Conservation (phyloP, 208 protist genomes). For the Trypanosoma mega region DNA sequence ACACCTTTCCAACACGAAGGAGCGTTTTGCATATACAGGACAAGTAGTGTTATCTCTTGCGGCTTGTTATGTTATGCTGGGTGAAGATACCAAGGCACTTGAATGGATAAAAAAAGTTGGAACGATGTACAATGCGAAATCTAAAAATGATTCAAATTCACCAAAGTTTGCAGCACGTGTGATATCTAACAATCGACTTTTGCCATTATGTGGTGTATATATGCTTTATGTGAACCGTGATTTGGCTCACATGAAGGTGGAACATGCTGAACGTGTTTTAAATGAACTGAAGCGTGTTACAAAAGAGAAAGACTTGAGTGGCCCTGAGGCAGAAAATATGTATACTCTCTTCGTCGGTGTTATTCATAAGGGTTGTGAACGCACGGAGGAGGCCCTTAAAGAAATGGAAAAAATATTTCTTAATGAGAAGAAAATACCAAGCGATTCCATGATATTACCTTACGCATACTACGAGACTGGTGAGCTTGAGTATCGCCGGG, state of each 20-base stretch:
- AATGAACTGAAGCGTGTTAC: conserved; percentile 63
- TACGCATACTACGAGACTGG: conserved; percentile 87
- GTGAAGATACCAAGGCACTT: conserved; percentile 60
- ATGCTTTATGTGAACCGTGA: conserved; percentile 93
- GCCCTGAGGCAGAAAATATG: conserved; percentile 80
- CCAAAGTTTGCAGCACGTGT: conserved; percentile 82
- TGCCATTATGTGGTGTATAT: conserved; percentile 81
- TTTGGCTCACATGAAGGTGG: conserved; percentile 86
- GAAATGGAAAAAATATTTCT: conserved; percentile 77
- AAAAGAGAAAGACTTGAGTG: conserved; percentile 57
- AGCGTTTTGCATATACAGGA: conserved; percentile 87
- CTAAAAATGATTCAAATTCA: conserved; percentile 89
- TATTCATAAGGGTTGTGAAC: conserved; percentile 85
- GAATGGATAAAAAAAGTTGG: conserved; percentile 80
- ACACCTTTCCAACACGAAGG: conserved; percentile 66
- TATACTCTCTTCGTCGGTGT: conserved; percentile 81
- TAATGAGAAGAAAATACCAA: conserved; percentile 73
- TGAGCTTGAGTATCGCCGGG: conserved; percentile 84
- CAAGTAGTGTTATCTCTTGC: conserved; percentile 83
- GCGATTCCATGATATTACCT: conserved; percentile 87
- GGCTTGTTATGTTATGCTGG: conserved; percentile 82
- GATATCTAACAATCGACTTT: conserved; percentile 63
- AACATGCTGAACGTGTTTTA: conserved; percentile 71
- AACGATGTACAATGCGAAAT: conserved; percentile 86
- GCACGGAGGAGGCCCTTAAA: conserved; percentile 50